phyloP scores from a whole-genome alignment of 768 basidiomycete species.

The Amylocystis lapponica region DNA sequence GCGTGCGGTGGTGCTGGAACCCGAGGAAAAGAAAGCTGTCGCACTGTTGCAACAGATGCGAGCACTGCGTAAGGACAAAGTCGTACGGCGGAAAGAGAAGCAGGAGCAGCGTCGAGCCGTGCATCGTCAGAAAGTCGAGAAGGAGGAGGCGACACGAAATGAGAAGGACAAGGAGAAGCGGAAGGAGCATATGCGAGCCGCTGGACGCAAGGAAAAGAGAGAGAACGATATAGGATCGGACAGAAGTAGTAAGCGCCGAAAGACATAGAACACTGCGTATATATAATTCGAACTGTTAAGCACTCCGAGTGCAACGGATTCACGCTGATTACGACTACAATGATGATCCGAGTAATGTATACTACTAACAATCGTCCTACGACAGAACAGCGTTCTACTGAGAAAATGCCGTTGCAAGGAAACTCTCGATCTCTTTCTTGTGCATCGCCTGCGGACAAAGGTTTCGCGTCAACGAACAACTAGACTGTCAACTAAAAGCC shows the following conservation, averaged over 20 bases:
- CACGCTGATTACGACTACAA: background rate
- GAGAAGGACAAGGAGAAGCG: conserved; percentile 74
- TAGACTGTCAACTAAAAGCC: conserved; percentile 11
- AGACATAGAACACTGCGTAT: conserved; percentile 38
- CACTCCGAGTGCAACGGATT: background rate
- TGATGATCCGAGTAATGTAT: background rate
- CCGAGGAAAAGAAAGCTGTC: conserved; percentile 90
- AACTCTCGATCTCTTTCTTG: conserved; percentile 85
- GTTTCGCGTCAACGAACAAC: conserved; percentile 15
- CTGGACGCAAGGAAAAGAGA: conserved; percentile 70
- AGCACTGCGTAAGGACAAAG: conserved; percentile 86
- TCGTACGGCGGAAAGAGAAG: conserved; percentile 73
- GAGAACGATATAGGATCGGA: conserved; percentile 57
- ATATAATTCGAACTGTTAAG: background rate
- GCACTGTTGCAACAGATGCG: conserved; percentile 91
- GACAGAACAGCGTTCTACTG: background rate
- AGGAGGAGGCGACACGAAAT: conserved; percentile 51
- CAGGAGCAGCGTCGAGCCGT: conserved; percentile 71
- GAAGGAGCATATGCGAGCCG: conserved; percentile 68
- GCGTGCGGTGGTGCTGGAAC: conserved; percentile 91
- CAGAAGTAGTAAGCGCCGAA: conserved; percentile 31
- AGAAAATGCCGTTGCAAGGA: conserved; percentile 57
- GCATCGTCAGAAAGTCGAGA: conserved; percentile 67
- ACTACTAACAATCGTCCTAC: background rate
- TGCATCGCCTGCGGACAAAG: conserved; percentile 53